Evolutionary conservation across 1,139 yeast genomes (phyloP).

Genomic region (Yamadazyma dushanensis): DNA sequence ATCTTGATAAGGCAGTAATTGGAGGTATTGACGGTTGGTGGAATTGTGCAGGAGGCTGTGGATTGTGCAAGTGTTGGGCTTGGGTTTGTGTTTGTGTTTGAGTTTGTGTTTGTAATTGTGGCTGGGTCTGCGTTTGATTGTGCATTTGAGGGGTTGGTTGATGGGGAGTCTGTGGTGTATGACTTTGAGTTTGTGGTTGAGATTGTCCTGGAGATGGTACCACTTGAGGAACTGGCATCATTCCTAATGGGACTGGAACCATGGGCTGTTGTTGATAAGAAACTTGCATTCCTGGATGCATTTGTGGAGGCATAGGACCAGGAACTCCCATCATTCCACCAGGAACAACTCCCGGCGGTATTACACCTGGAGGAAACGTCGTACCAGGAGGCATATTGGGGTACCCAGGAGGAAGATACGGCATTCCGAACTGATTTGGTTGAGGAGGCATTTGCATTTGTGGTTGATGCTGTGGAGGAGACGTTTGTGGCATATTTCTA

Average conservation of each 20-base stretch:
- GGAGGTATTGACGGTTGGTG: background rate
- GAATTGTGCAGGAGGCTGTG: background rate
- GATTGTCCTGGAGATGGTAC: background rate
- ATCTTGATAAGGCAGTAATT: no score
- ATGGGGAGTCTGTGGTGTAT: background rate
- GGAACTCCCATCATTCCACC: no score
- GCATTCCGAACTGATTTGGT: background rate
- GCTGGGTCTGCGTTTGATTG: conserved; percentile 1
- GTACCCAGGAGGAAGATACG: background rate
- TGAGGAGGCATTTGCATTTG: background rate
- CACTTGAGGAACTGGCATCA: no score
- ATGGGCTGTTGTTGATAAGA: background rate
- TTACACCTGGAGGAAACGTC: background rate
- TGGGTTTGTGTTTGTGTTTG: background rate
- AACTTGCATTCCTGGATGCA: no score
- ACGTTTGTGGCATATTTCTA: conserved; percentile 2
- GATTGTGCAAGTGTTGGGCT: conserved; percentile 1
- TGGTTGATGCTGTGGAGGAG: conserved; percentile 4
- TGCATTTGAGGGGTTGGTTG: no score
- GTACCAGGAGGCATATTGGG: background rate
- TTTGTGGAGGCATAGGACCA: no score
- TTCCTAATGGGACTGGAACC: background rate
- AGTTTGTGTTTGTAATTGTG: background rate
- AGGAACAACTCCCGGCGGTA: no score
- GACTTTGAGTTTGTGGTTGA: conserved; percentile 1